A percentile compares a stretch with the other conserved stretches of the same genome.
These are phyloP conservation scores for Zymoseptoria brevis DNA, from an alignment of 2,329 filamentous ascomycete species.

Conservation along the genomic window DNA sequence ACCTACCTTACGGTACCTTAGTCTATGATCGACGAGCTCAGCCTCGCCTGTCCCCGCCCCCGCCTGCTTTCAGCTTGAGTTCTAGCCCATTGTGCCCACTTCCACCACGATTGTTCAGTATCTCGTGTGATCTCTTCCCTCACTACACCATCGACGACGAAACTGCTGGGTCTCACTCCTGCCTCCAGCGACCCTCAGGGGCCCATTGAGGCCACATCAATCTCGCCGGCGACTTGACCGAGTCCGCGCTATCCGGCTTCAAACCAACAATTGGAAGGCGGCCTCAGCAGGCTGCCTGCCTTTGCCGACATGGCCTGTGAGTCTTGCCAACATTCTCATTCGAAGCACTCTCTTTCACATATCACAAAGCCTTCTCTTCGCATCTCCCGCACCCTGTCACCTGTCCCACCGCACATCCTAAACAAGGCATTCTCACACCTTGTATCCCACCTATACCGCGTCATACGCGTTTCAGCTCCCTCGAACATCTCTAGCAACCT, in stretches of 20 bases:
- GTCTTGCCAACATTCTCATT: slow-evolving; percentile 2
- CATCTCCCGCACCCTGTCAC: background rate
- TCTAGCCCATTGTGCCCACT: too few species aligned
- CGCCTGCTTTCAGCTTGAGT: too few species aligned
- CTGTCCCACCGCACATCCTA: background rate
- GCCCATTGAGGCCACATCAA: background rate
- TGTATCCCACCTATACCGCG: slow-evolving; percentile 2
- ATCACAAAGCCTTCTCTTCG: background rate
- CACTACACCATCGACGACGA: background rate
- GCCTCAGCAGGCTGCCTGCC: slow-evolving; percentile 7
- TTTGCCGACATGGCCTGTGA: slow-evolving; percentile 12
- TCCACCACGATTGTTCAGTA: too few species aligned
- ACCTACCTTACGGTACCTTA: too few species aligned
- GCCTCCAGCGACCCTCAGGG: background rate
- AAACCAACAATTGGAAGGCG: slow-evolving; percentile 6
- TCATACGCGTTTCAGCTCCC: background rate
- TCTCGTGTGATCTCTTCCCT: background rate
- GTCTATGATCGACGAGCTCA: too few species aligned
- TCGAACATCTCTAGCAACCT: background rate
- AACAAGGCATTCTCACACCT: slow-evolving; percentile 1
- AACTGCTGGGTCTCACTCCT: background rate
- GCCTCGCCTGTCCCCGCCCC: too few species aligned
- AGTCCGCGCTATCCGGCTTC: background rate
- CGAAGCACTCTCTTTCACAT: background rate
- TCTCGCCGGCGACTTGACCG: background rate